phyloP scores from a whole-genome alignment of 768 basidiomycete species.

The Mycena polygramma region DNA sequence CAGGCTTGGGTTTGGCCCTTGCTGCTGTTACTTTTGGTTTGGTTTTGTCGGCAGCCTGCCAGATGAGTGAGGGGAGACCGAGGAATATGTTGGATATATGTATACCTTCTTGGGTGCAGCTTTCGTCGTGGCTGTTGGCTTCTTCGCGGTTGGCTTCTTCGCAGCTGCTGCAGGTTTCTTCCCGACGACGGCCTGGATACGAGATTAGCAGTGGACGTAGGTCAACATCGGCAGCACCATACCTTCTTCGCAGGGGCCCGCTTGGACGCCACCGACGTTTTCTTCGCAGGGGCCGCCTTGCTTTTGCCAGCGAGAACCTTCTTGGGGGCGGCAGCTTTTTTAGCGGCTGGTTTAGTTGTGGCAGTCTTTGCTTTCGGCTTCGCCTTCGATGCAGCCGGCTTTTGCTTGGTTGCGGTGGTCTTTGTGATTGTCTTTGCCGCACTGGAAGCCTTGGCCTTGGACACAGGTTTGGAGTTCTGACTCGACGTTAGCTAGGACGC shows the following conservation, averaged over 20 bases:
- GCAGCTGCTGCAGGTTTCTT: slow-evolving; percentile 43
- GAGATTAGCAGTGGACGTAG: not conserved
- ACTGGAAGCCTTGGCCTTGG: slow-evolving; percentile 54
- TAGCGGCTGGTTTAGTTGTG: slow-evolving; percentile 22
- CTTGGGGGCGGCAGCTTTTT: slow-evolving; percentile 21
- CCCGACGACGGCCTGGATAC: slow-evolving; percentile 23
- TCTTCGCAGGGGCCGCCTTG: slow-evolving; percentile 21
- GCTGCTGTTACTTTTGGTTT: slow-evolving; percentile 50
- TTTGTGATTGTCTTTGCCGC: slow-evolving; percentile 33
- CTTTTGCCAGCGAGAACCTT: slow-evolving; percentile 28
- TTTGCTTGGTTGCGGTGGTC: slow-evolving; percentile 26
- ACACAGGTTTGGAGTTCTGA: slow-evolving; percentile 60
- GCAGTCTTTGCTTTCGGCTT: slow-evolving; percentile 45
- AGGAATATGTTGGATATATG: not conserved
- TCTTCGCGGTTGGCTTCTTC: slow-evolving; percentile 46
- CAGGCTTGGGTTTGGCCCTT: slow-evolving; percentile 41
- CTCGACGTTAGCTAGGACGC: slow-evolving; percentile 15
- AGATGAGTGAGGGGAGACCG: slow-evolving; percentile 25
- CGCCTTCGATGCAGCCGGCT: slow-evolving; percentile 42
- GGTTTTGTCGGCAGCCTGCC: slow-evolving; percentile 55
- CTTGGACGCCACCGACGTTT: slow-evolving; percentile 24
- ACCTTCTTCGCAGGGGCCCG: slow-evolving; percentile 30
- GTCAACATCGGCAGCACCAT: not conserved
- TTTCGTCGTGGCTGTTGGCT: slow-evolving; percentile 52
- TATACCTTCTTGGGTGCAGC: slow-evolving; percentile 72